Evolutionary conservation across 2,329 filamentous ascomycete species (phyloP), one percentile per base, ranked within the genome.

Genomic region (Alternaria sp.): DNA sequence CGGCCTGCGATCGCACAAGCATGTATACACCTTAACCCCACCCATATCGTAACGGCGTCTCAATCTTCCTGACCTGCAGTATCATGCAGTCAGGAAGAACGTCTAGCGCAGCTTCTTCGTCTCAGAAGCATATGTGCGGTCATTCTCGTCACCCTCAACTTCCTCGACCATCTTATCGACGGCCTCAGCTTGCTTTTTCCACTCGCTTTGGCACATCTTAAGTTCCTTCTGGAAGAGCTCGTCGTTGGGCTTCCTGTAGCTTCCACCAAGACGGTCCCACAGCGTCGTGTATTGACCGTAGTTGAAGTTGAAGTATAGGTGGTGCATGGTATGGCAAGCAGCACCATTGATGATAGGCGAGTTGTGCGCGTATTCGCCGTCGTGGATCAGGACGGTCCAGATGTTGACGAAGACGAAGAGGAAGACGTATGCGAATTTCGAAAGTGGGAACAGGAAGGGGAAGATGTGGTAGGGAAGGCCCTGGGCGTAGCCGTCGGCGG

Each of bases 351-450:
- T 89, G 71, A 97, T 81, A n/a, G 93, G 91, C 74, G 91, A 93
- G 82, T 97, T 92, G 75, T 93, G 91, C 15, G 96, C 88, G 78
- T 97, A 97, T 83, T 98, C 95, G 74, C 95, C 95, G 74, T 98
- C 95, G 81, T 98, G 89, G 75, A 98, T 97, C 83, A 97, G 87
- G 73, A 98, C 93, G 43, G 94, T 97, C 95, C 95, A 98, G 81
- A 97, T 88, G 83, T 98, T 97, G 84, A 98, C 92, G 78, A 97
- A 96, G 72, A 91, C 84, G 82, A 97, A 98, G 40, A 97, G 88
- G 12, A 86, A 86, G 55, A 97, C 89, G 76, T 94, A 97, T 28
- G 93, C 91, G 77, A 93, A 86, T 83, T 97, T 97, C 80, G 97
- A 93, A 30, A 98, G 87, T 1, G 95, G 95, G 81, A 97, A 96